Percentiles rank a stretch among this genome's conserved stretches.
These are phyloP conservation scores for Fremontodendron californicum DNA, from an alignment of 345 rosid species.

Conservation along the genomic window DNA sequence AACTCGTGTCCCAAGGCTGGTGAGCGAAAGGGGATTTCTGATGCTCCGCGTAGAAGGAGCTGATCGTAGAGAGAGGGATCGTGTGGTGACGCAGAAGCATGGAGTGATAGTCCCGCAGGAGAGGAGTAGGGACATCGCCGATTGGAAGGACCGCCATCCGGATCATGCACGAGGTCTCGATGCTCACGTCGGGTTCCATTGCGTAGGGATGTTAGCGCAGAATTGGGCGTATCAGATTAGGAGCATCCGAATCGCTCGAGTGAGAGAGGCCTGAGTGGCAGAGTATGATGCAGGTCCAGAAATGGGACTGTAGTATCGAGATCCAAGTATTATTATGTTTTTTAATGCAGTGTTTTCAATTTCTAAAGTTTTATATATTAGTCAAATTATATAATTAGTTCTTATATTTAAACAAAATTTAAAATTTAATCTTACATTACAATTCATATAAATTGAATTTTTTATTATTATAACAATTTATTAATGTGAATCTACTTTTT, in stretches of 20 bases:
- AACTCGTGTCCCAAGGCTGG: slow-evolving; percentile 95
- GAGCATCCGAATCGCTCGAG: neutral
- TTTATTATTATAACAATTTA: no score
- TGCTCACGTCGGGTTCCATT: slow-evolving; percentile 98
- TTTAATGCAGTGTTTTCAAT: no score
- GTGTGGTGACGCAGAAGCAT: slow-evolving; percentile 77
- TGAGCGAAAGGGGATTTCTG: slow-evolving; percentile 92
- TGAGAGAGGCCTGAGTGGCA: neutral
- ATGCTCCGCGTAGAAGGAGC: slow-evolving; percentile 96
- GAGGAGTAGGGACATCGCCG: slow-evolving; percentile 59
- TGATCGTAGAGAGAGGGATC: slow-evolving; percentile 78
- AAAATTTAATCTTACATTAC: no score
- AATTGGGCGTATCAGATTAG: slow-evolving; percentile 28
- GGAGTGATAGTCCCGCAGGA: slow-evolving; percentile 76
- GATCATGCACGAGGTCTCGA: slow-evolving; percentile 83
- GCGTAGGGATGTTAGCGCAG: slow-evolving; percentile 12
- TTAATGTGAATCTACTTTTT: no score
- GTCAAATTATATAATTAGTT: no score
- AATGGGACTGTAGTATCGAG: neutral
- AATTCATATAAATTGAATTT: no score
- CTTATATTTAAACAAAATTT: no score
- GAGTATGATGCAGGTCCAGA: neutral
- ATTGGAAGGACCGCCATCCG: slow-evolving; percentile 92
- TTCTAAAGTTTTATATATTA: no score
- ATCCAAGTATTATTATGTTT: no score